A percentile compares a stretch with the other conserved stretches of the same genome.
These are phyloP conservation scores for Phytophthora meadii DNA, from an alignment of 352 stramenopile genomes.

Conservation along the genomic window DNA sequence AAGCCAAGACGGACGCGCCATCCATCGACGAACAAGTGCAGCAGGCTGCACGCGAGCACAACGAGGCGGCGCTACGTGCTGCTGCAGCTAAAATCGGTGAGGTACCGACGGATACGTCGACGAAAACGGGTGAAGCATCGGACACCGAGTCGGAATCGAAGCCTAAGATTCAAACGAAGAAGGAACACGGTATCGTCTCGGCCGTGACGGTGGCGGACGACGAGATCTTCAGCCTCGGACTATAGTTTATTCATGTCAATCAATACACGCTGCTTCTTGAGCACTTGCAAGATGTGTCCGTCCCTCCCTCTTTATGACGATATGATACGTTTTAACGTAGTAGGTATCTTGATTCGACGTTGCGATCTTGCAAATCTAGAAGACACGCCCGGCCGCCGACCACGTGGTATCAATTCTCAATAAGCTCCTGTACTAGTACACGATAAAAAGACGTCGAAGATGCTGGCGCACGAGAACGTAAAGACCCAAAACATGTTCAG, in stretches of 20 bases:
- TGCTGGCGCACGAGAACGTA: constrained; percentile 39
- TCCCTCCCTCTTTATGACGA: constrained; percentile 3
- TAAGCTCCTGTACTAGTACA: not conserved
- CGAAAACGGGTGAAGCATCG: constrained; percentile 8
- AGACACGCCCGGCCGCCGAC: not conserved
- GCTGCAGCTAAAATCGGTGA: constrained; percentile 33
- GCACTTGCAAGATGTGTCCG: not conserved
- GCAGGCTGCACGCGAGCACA: constrained; percentile 45
- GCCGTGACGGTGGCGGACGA: constrained; percentile 46
- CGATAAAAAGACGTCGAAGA: constrained; percentile 10
- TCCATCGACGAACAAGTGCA: constrained; percentile 57
- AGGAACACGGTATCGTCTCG: constrained; percentile 3
- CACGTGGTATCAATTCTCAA: not conserved
- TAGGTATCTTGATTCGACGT: not conserved
- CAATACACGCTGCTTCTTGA: constrained; percentile 7
- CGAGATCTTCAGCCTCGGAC: constrained; percentile 83
- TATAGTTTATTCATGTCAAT: constrained; percentile 53
- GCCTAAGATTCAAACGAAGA: constrained; percentile 6
- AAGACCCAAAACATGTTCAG: constrained; percentile 53
- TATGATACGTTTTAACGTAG: not conserved
- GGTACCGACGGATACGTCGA: constrained; percentile 9
- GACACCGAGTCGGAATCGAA: constrained; percentile 16
- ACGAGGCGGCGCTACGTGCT: constrained; percentile 43
- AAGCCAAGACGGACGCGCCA: constrained; percentile 42
- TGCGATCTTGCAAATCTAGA: constrained; percentile 33